phyloP scores from a whole-genome alignment of 768 basidiomycete species.

The Psilocybe cyanescens region DNA sequence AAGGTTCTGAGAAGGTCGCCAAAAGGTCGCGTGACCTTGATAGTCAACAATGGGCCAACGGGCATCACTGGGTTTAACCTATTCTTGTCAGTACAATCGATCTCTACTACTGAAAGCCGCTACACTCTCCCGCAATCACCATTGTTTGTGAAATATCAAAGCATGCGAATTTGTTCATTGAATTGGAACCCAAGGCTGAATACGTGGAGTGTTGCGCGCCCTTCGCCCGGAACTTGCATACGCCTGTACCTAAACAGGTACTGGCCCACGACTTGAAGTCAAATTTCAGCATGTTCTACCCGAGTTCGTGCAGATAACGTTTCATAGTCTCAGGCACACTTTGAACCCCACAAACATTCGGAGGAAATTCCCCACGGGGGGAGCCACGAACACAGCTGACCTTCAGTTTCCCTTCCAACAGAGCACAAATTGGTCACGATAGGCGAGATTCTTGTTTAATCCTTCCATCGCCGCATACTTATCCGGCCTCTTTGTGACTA shows the following conservation, averaged over 20 bases:
- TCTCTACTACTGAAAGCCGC: neutral
- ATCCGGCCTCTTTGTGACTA: constrained; percentile 4
- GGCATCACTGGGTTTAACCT: neutral
- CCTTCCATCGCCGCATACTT: constrained; percentile 2
- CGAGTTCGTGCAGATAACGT: constrained; percentile 2
- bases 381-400: constrained; percentile 13
- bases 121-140: neutral
- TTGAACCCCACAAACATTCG: constrained; percentile 7
- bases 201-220: neutral
- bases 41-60: neutral
- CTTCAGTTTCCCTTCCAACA: constrained; percentile 4
- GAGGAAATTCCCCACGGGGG: constrained; percentile 17
- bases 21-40: neutral
- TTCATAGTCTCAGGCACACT: constrained; percentile 14
- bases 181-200: neutral
- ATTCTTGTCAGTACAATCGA: neutral
- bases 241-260: neutral
- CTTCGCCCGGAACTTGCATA: constrained; percentile 12
- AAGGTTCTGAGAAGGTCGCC: too few species aligned
- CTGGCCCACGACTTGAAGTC: constrained; percentile 2
- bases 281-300: constrained; percentile 4
- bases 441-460: neutral
- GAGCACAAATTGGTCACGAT: neutral
- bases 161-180: neutral
- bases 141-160: neutral